Conservation (phyloP, 1,284 basidiomycete genomes). For the Microbotryomycetes sp. region DNA sequence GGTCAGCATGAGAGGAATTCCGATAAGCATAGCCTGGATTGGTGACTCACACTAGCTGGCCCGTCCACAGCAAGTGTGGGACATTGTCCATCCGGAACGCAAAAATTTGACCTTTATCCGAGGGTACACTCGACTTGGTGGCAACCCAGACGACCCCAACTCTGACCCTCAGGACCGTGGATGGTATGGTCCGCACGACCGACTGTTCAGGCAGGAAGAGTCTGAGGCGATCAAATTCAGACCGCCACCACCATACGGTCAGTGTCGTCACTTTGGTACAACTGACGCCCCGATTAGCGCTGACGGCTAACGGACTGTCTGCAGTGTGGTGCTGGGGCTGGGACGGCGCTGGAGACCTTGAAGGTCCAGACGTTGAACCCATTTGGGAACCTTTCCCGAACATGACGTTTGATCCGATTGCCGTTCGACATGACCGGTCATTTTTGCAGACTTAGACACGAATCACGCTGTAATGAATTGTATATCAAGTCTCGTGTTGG, state of each 20-base stretch:
- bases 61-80: slow-evolving; percentile 65
- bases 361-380: slow-evolving; percentile 73
- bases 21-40: neutral
- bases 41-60: neutral
- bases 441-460: slow-evolving; percentile 14
- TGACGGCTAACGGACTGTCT: slow-evolving; percentile 1
- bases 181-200: slow-evolving; percentile 92
- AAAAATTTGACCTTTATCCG: slow-evolving; percentile 88
- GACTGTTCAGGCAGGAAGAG: slow-evolving; percentile 82
- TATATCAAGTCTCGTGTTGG: neutral
- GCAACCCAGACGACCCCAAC: slow-evolving; percentile 83
- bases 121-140: slow-evolving; percentile 80
- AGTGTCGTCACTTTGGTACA: slow-evolving; percentile 39
- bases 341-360: slow-evolving; percentile 93
- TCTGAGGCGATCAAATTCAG: slow-evolving; percentile 63
- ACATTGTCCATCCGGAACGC: slow-evolving; percentile 80
- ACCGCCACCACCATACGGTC: slow-evolving; percentile 78
- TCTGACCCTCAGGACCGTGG: slow-evolving; percentile 88
- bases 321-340: slow-evolving; percentile 97
- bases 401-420: slow-evolving; percentile 52
- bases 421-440: slow-evolving; percentile 65
- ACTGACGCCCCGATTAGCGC: neutral
- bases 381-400: slow-evolving; percentile 84
- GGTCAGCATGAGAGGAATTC: slow-evolving; percentile 47
- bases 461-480: no score